Percentiles rank a stretch among this genome's conserved stretches.
Evolutionary conservation across 2,329 filamentous ascomycete species (phyloP).

Genomic region (Dactylellina parvicollis): DNA sequence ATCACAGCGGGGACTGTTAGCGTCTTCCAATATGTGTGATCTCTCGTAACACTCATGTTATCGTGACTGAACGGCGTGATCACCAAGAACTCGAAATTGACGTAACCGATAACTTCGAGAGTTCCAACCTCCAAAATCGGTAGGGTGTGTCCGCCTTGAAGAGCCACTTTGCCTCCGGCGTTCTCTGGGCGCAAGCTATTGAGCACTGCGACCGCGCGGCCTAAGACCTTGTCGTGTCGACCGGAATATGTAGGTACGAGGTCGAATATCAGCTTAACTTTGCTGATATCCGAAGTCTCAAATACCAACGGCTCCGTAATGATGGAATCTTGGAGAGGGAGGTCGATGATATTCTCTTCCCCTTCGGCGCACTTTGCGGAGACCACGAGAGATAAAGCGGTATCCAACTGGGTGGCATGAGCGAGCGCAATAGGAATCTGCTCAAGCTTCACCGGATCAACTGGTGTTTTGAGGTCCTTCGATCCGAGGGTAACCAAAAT

Average conservation of each 20-base stretch:
- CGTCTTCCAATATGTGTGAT: slow-evolving; percentile 97
- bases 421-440: slow-evolving; percentile 86
- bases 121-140: slow-evolving; percentile 83
- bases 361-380: slow-evolving; percentile 85
- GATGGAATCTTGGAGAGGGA: slow-evolving; percentile 93
- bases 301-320: slow-evolving; percentile 94
- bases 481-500: slow-evolving; percentile 91
- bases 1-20: slow-evolving; percentile 71
- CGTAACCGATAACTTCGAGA: slow-evolving; percentile 84
- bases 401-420: slow-evolving; percentile 92
- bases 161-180: slow-evolving; percentile 84
- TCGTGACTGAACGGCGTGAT: slow-evolving; percentile 94
- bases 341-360: slow-evolving; percentile 86
- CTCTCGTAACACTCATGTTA: slow-evolving; percentile 88
- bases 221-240: slow-evolving; percentile 80
- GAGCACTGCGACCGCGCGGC: slow-evolving; percentile 85
- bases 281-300: slow-evolving; percentile 77
- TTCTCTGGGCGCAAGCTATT: slow-evolving; percentile 85
- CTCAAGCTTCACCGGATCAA: slow-evolving; percentile 84
- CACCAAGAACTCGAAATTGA: slow-evolving; percentile 96
- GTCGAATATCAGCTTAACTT: slow-evolving; percentile 91
- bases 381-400: slow-evolving; percentile 88
- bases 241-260: slow-evolving; percentile 95
- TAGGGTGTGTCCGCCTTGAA: slow-evolving; percentile 91
- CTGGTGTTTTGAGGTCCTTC: slow-evolving; percentile 88